Evolutionary conservation across 352 stramenopile species (phyloP), one percentile per base, ranked within the genome.

Genomic region (Saprolegnia parasitica): DNA sequence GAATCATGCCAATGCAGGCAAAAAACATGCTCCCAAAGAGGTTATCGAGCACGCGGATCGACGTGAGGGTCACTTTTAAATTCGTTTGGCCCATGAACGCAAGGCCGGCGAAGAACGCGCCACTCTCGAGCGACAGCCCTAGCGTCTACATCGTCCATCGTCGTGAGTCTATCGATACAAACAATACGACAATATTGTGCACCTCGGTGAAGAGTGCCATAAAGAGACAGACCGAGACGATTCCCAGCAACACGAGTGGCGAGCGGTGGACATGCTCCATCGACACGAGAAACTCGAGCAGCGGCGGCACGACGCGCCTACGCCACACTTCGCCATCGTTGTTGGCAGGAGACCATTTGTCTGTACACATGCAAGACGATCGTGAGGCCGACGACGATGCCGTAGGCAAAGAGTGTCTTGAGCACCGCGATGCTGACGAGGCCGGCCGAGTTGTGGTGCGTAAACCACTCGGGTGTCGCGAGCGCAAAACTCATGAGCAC

Each of bases 11-110:
- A 21, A 95, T 86, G 29, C 85, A 93, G 52, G 84, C 87, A 63
- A 95, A 95, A 63, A 93, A 95, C 85, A 95, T 93, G 61, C 84
- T 93, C 0, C 87, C 87, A 52, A 95, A 95, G 46, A 95, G 61
- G 63, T 93, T 93, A 71, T 95, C 87, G 75, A 95, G 87, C 71
- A 93, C 85, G 26, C 85, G 85, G 58, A 95, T 93, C 8, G 86
- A 93, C 54, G 80, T 88, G 71, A 93, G 89, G 9, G 86, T 86
- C 16, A 70, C 78, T 60, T 93, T 88, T 15, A 72, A 20, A 37
- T 74, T 73, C 16, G 83, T 88, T 23, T 83, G 78, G 45, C 88
- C 86, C 24, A 93, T 81, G 57, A 95, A 95, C 24, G 85, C 85
- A 16, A 95, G 54, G 3, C 87, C 87, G 18, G 87, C 87, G 21